Percentiles rank a stretch among this genome's conserved stretches.
Conservation (phyloP, 352 stramenopile genomes). For the Pythium brassicae region DNA sequence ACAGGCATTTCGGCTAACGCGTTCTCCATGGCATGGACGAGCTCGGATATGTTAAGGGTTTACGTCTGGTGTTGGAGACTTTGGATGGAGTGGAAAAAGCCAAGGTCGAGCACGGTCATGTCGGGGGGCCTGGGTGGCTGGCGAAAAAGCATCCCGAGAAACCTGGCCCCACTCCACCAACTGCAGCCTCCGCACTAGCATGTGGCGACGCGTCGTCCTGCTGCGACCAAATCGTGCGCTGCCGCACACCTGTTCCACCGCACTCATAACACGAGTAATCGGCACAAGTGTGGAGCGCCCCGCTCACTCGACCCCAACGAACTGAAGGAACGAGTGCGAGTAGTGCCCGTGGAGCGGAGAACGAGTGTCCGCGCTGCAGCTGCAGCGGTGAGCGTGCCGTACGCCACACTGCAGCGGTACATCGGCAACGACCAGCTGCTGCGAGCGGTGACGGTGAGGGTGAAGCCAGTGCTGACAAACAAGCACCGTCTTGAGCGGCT, state of each 20-base stretch:
- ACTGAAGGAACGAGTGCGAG: too few relatives aligned
- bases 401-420: too few relatives aligned
- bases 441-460: too few relatives aligned
- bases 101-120: neutral
- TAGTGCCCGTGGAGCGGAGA: too few relatives aligned
- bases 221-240: neutral
- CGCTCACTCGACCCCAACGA: too few relatives aligned
- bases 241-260: neutral
- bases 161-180: neutral
- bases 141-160: neutral
- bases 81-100: neutral
- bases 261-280: too few relatives aligned
- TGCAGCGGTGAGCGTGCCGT: too few relatives aligned
- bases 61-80: neutral
- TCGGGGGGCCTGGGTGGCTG: neutral
- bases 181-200: neutral
- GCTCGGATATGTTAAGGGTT: neutral
- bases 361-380: too few relatives aligned
- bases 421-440: too few relatives aligned
- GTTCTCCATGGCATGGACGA: neutral
- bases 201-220: neutral
- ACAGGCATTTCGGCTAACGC: neutral
- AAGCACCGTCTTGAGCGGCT: too few relatives aligned
- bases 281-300: too few relatives aligned
- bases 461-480: too few relatives aligned